These are phyloP conservation scores for Pseudohyphozyma bogoriensis DNA, from an alignment of 768 basidiomycete species.

Conservation along the genomic window DNA sequence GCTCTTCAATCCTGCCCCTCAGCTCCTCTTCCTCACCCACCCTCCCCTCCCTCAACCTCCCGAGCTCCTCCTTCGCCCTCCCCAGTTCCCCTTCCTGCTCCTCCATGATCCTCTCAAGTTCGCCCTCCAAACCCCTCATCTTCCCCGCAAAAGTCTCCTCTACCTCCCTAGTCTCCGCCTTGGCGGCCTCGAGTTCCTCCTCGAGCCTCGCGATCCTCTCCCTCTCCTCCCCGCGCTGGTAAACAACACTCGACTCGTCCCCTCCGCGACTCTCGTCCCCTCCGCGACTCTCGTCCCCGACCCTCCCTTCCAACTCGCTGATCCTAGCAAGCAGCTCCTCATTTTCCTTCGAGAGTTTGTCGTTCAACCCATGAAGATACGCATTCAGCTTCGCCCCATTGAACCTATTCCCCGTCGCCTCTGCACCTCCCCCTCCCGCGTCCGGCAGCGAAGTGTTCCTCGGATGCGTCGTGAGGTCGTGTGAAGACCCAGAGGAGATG, in stretches of 20 bases:
- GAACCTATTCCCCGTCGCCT: conserved; percentile 51
- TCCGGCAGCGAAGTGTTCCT: conserved; percentile 86
- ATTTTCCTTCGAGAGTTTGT: conserved; percentile 76
- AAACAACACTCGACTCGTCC: background rate
- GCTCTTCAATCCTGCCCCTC: background rate
- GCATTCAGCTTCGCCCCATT: conserved; percentile 75
- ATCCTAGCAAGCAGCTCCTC: conserved; percentile 45
- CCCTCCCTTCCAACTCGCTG: conserved; percentile 14
- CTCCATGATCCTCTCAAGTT: conserved; percentile 14
- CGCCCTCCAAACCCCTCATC: conserved; percentile 11
- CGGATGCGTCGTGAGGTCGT: conserved; percentile 66
- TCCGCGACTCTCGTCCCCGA: too few species aligned
- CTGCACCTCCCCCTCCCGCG: conserved; percentile 58
- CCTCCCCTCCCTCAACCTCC: background rate
- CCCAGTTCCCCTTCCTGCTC: conserved; percentile 1
- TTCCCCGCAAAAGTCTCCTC: conserved; percentile 15
- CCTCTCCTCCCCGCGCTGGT: conserved; percentile 1
- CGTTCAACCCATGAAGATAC: conserved; percentile 76
- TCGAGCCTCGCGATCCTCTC: background rate
- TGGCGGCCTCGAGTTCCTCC: background rate
- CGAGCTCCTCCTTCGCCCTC: background rate
- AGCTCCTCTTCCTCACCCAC: background rate
- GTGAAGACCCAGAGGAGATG: too few species aligned
- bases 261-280: too few species aligned
- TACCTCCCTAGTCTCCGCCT: conserved; percentile 2